Conservation (phyloP, 768 basidiomycete genomes). For the Boletus vinaceobasis region DNA sequence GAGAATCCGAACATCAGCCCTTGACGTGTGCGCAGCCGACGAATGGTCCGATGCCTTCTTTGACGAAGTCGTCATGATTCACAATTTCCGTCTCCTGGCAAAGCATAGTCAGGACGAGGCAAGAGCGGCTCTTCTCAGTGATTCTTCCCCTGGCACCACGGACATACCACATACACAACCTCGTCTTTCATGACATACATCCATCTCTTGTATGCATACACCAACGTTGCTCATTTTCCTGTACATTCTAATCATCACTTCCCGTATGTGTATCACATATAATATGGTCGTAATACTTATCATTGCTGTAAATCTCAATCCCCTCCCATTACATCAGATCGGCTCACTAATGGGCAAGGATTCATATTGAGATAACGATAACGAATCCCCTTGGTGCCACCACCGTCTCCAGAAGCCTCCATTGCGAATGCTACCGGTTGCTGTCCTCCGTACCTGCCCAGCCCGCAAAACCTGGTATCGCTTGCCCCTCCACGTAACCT, state of each 20-base stretch:
- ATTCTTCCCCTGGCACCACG: slow-evolving; percentile 21
- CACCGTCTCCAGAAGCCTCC: slow-evolving; percentile 28
- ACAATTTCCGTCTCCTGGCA: slow-evolving; percentile 44
- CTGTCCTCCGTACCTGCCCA: slow-evolving; percentile 57
- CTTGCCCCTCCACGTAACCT: slow-evolving; percentile 85
- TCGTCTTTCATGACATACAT: slow-evolving; percentile 22
- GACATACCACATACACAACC: slow-evolving; percentile 22
- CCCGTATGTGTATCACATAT: slow-evolving; percentile 33
- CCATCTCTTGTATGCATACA: slow-evolving; percentile 31
- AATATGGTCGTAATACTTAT: slow-evolving; percentile 30
- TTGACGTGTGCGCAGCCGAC: slow-evolving; percentile 40
- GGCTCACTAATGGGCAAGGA: slow-evolving; percentile 10
- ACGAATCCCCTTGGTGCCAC: slow-evolving; percentile 13
- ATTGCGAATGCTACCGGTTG: slow-evolving; percentile 6
- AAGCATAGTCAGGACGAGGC: slow-evolving; percentile 37
- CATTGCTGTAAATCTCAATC: slow-evolving; percentile 26
- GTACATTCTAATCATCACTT: slow-evolving; percentile 34
- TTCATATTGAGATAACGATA: slow-evolving; percentile 17
- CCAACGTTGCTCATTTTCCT: slow-evolving; percentile 26
- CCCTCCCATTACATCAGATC: slow-evolving; percentile 21
- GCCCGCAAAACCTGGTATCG: slow-evolving; percentile 70
- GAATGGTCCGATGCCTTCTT: slow-evolving; percentile 63
- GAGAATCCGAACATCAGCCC: slow-evolving; percentile 47
- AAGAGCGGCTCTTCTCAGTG: slow-evolving; percentile 26
- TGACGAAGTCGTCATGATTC: slow-evolving; percentile 58